A percentile compares a stretch with the other conserved stretches of the same genome.
These are phyloP conservation scores for Geoglossum cookeanum DNA, from an alignment of 2,329 filamentous ascomycete species.

Conservation along the genomic window DNA sequence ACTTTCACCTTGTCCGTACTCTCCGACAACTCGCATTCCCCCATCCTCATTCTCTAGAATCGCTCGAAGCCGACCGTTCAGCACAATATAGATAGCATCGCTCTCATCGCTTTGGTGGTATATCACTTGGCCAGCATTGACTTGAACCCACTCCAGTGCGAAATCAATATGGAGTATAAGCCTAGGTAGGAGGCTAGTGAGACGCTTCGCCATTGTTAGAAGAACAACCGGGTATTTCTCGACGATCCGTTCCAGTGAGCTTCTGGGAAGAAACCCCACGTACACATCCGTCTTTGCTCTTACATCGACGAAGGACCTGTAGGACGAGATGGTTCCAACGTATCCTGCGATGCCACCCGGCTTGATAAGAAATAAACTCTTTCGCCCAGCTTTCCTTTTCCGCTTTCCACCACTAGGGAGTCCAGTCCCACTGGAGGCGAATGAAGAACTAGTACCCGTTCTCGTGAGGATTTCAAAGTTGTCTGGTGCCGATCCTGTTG, in stretches of 20 bases:
- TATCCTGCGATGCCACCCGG: constrained; percentile 90
- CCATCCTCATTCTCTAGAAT: constrained; percentile 68
- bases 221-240: constrained; percentile 84
- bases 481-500: constrained; percentile 12
- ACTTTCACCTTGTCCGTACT: constrained; percentile 93
- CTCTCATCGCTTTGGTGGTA: constrained; percentile 90
- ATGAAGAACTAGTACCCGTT: constrained; percentile 25
- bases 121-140: constrained; percentile 84
- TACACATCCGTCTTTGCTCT: constrained; percentile 97
- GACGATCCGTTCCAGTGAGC: constrained; percentile 74
- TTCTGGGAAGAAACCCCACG: constrained; percentile 78
- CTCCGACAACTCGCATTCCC: constrained; percentile 68
- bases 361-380: constrained; percentile 76
- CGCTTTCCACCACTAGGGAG: constrained; percentile 17
- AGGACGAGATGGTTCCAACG: constrained; percentile 82
- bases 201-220: constrained; percentile 84
- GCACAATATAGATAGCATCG: constrained; percentile 92
- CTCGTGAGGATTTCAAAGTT: constrained; percentile 26
- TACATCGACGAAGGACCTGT: constrained; percentile 90
- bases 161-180: constrained; percentile 95
- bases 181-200: constrained; percentile 75
- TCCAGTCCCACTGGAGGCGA: constrained; percentile 12
- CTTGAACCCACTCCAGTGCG: constrained; percentile 93
- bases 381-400: constrained; percentile 31
- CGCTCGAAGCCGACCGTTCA: constrained; percentile 76